A percentile compares a stretch with the other conserved stretches of the same genome.
These are phyloP conservation scores for Lycium barbarum DNA, from an alignment of 257 asterid species.

Conservation along the genomic window DNA sequence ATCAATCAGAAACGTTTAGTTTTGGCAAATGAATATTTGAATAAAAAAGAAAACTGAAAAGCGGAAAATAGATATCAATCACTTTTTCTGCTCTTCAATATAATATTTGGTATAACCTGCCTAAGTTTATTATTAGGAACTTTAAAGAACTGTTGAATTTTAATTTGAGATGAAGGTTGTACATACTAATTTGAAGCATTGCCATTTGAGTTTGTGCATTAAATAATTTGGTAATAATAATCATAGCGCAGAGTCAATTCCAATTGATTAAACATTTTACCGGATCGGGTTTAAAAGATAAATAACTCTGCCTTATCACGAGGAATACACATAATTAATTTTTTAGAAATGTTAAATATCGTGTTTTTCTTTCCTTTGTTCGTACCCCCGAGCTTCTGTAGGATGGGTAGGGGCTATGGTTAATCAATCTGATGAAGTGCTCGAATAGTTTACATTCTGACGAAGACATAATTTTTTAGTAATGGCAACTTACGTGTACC, in stretches of 20 bases:
- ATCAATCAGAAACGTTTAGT: neutral
- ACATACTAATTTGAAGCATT: neutral
- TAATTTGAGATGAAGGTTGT: neutral
- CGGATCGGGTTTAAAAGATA: neutral
- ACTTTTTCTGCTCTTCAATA: neutral
- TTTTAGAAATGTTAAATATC: neutral
- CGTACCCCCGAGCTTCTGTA: neutral
- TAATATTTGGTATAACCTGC: neutral
- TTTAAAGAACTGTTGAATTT: neutral
- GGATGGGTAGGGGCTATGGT: neutral
- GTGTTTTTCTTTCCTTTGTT: neutral
- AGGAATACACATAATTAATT: neutral
- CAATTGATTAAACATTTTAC: slow-evolving; percentile 3
- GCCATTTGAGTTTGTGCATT: neutral
- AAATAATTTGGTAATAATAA: slow-evolving; percentile 5
- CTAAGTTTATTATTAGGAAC: slow-evolving; percentile 12
- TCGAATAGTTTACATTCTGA: neutral
- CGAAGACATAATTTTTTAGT: neutral
- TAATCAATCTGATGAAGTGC: slow-evolving; percentile 14
- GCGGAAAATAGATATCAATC: neutral
- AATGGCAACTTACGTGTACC: neutral
- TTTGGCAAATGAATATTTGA: slow-evolving; percentile 18
- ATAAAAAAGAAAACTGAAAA: neutral
- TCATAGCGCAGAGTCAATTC: slow-evolving; percentile 2
- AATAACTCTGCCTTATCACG: neutral